Conservation (phyloP, 2,329 filamentous ascomycete genomes). For the Aspergillus arachidicola region DNA sequence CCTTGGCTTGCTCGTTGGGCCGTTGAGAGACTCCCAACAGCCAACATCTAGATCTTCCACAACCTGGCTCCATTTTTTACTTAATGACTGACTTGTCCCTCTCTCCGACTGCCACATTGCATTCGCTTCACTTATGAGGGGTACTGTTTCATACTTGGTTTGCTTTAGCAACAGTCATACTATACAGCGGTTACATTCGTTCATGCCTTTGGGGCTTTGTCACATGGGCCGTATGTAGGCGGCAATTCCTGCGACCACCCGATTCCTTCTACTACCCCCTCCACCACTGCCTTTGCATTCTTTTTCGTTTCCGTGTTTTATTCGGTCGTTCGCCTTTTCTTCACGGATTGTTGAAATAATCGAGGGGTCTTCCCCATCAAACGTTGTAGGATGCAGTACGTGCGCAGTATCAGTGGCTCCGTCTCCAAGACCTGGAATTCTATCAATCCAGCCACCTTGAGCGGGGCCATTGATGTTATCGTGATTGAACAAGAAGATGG, state of each 20-base stretch:
- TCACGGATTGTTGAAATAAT: conserved; percentile 10
- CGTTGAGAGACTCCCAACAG: conserved; percentile 11
- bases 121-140: conserved; percentile 8
- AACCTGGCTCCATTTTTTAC: neutral
- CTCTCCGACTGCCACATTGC: conserved; percentile 2
- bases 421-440: conserved; percentile 99
- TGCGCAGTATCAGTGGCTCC: conserved; percentile 89
- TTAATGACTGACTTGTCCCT: neutral
- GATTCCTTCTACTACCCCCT: conserved; percentile 21
- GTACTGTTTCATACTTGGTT: conserved; percentile 6
- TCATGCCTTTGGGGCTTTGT: conserved; percentile 29
- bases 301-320: conserved; percentile 8
- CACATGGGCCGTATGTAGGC: conserved; percentile 41
- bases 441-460: conserved; percentile 95
- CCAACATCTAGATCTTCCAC: conserved; percentile 2
- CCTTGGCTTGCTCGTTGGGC: conserved; percentile 4
- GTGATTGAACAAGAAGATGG: conserved; percentile 97
- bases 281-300: conserved; percentile 11
- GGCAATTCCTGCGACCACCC: conserved; percentile 30
- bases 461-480: conserved; percentile 97
- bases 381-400: conserved; percentile 82
- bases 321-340: conserved; percentile 9
- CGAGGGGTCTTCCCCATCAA: conserved; percentile 20
- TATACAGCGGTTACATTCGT: conserved; percentile 6
- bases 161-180: neutral